Percentiles rank a stretch among this genome's conserved stretches.
Conservation (phyloP, 345 rosid genomes). For the Eucalyptus sp. region DNA sequence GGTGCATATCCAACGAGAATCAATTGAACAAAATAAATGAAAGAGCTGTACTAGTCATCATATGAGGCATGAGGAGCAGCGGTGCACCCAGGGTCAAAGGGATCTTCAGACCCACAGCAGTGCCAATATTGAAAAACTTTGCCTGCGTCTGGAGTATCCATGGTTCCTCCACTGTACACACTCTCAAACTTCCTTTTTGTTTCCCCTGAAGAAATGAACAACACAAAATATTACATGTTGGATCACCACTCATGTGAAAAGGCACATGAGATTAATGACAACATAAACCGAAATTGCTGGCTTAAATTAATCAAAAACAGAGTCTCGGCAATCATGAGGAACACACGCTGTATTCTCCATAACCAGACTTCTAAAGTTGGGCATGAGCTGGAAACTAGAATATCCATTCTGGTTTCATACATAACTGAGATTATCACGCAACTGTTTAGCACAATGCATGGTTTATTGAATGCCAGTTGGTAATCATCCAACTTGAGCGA, state of each 20-base stretch:
- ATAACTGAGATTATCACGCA: not conserved
- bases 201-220: constrained; percentile 40
- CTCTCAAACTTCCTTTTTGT: constrained; percentile 93
- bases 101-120: constrained; percentile 92
- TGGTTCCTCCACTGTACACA: constrained; percentile 68
- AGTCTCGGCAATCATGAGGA: not conserved
- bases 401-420: not conserved
- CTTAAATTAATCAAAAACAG: not conserved
- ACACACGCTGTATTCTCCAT: not conserved
- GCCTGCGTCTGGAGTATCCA: constrained; percentile 76
- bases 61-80: constrained; percentile 73
- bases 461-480: not conserved
- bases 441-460: not conserved
- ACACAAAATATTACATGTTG: not conserved
- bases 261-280: not conserved
- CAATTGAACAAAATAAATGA: not conserved
- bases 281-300: not conserved
- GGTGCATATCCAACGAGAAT: not conserved
- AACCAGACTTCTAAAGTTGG: not conserved
- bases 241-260: not conserved
- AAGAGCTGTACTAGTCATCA: constrained; percentile 40
- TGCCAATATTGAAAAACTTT: constrained; percentile 76
- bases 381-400: not conserved
- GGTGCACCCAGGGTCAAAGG: constrained; percentile 82
- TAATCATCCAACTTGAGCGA: not conserved